phyloP scores from a whole-genome alignment of 495 filamentous ascomycete species.

The Corynascus novoguineensis region DNA sequence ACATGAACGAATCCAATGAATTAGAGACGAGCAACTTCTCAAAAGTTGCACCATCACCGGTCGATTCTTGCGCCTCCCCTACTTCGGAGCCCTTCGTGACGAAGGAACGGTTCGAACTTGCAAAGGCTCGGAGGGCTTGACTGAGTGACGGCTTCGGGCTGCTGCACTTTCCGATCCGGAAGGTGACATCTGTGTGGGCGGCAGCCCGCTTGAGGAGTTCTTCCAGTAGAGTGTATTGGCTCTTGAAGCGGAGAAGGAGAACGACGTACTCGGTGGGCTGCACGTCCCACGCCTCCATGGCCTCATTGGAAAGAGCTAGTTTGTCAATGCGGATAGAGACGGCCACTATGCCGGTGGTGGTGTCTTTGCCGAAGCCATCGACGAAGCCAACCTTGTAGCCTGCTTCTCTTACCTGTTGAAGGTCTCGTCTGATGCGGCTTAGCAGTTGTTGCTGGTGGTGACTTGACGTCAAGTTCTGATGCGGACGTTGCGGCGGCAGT shows the following conservation, averaged over 20 bases:
- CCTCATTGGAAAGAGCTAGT: conserved; percentile 71
- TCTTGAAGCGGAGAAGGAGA: conserved; percentile 63
- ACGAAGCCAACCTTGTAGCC: conserved; percentile 73
- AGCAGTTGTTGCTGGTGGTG: not conserved
- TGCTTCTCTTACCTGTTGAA: conserved; percentile 53
- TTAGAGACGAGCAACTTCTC: conserved; percentile 62
- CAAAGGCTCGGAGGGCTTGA: conserved; percentile 51
- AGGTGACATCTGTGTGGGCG: conserved; percentile 10
- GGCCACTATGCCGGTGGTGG: conserved; percentile 47
- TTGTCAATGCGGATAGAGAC: conserved; percentile 63
- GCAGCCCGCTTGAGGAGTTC: conserved; percentile 13
- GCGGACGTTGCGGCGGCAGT: not conserved
- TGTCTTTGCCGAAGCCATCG: conserved; percentile 40
- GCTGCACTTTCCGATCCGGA: conserved; percentile 49
- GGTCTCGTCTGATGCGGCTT: conserved; percentile 54
- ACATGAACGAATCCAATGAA: conserved; percentile 65
- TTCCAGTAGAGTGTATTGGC: conserved; percentile 53
- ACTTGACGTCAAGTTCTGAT: not conserved
- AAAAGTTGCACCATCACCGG: conserved; percentile 24
- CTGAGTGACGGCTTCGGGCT: conserved; percentile 51
- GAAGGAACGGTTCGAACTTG: not conserved
- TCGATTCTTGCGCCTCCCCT: not conserved
- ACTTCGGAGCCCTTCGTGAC: not conserved
- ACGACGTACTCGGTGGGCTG: conserved; percentile 63
- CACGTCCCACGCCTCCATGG: conserved; percentile 72